These are phyloP conservation scores for Tetraselmis chui DNA, from an alignment of 139 green algal genomes.

Conservation along the genomic window DNA sequence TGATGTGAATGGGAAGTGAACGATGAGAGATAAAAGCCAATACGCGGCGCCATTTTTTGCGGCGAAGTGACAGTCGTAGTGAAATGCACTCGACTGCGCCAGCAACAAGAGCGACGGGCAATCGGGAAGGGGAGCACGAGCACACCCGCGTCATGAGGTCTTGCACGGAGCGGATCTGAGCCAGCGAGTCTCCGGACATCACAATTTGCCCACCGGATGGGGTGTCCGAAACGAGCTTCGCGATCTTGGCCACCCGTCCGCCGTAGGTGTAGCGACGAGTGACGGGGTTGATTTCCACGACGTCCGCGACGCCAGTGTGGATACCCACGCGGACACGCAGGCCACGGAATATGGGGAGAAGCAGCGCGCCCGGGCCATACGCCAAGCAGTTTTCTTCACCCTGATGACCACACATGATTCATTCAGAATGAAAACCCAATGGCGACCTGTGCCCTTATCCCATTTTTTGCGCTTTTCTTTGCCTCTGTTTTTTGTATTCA, in stretches of 20 bases:
- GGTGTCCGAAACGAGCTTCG: not conserved
- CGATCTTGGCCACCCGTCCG: not conserved
- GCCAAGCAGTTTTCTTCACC: not conserved
- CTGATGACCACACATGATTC: too few relatives aligned
- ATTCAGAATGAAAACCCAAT: too few relatives aligned
- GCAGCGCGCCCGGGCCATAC: not conserved
- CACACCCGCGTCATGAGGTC: not conserved
- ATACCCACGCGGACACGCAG: conserved; percentile 9
- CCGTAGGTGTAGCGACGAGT: not conserved
- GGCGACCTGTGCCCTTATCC: too few relatives aligned
- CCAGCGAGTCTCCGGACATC: not conserved
- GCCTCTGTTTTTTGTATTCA: too few relatives aligned
- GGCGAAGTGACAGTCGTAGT: too few relatives aligned
- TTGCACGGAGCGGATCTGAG: not conserved
- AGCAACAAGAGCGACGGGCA: too few relatives aligned
- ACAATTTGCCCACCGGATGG: conserved; percentile 7
- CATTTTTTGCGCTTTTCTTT: too few relatives aligned
- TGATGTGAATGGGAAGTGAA: too few relatives aligned
- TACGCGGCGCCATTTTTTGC: too few relatives aligned
- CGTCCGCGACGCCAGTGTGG: not conserved
- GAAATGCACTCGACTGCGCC: too few relatives aligned
- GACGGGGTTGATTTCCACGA: not conserved
- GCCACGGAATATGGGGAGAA: not conserved
- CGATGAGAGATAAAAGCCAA: too few relatives aligned
- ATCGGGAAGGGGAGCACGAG: too few relatives aligned